phyloP scores from a whole-genome alignment of 1,284 basidiomycete genomes.

The Trametes polyzona region DNA sequence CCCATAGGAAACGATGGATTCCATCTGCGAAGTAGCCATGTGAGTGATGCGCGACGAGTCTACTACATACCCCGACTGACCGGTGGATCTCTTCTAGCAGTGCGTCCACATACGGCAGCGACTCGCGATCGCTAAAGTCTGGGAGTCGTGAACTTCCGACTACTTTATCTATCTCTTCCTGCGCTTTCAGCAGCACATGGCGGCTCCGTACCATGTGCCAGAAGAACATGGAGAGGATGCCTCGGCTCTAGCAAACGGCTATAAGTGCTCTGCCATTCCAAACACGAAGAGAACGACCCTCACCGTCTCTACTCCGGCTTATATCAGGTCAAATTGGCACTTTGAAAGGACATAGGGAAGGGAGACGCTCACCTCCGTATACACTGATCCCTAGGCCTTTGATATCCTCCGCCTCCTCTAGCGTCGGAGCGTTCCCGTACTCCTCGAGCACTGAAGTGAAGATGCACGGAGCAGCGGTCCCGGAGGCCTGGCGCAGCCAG shows the following conservation, averaged over 20 bases:
- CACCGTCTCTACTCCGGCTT: conserved; percentile 27
- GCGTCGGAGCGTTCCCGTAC: background rate
- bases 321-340: background rate
- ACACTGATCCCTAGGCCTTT: conserved; percentile 20
- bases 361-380: conserved; percentile 24
- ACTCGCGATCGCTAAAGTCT: conserved; percentile 21
- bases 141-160: conserved; percentile 23
- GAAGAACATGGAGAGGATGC: conserved; percentile 12
- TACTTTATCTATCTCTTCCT: conserved; percentile 25
- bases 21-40: conserved; percentile 8
- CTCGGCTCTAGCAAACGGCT: background rate
- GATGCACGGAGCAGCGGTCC: background rate
- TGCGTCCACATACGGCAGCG: conserved; percentile 43
- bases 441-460: background rate
- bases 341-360: background rate
- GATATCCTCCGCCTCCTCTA: conserved; percentile 22
- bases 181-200: conserved; percentile 16
- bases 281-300: background rate
- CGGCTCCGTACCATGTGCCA: conserved; percentile 21
- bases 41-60: background rate
- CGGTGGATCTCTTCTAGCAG: conserved; percentile 52
- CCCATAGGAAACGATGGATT: conserved; percentile 16
- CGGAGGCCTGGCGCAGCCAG: background rate
- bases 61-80: conserved; percentile 28
- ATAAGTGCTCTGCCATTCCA: background rate